A percentile compares a stretch with the other conserved stretches of the same genome.
These are phyloP conservation scores for Kwoniella sp. DNA, from an alignment of 768 basidiomycete genomes.

Conservation along the genomic window DNA sequence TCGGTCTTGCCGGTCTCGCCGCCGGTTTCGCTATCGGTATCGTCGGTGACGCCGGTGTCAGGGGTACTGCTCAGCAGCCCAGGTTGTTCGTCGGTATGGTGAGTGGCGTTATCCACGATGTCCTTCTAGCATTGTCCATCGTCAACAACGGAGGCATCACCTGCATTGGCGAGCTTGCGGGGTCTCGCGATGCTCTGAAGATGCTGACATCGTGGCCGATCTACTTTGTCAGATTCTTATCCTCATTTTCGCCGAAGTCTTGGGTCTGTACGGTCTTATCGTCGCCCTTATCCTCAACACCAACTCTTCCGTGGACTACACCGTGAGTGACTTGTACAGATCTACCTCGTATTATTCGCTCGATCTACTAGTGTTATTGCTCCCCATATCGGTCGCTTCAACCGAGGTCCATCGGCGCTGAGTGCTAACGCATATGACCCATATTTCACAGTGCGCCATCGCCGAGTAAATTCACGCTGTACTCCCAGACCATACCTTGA, in stretches of 20 bases:
- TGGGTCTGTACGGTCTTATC: constrained; percentile 93
- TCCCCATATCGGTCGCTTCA: neutral
- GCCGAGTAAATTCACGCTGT: constrained; percentile 15
- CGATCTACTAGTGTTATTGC: no score
- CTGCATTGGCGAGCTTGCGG: no score
- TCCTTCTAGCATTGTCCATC: no score
- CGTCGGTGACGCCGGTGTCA: constrained; percentile 97
- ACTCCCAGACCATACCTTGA: no score
- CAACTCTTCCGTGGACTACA: constrained; percentile 48
- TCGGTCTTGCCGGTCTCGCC: constrained; percentile 76
- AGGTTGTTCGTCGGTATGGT: constrained; percentile 89
- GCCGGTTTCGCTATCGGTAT: constrained; percentile 71
- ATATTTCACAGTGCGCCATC: constrained; percentile 22
- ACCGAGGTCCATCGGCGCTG: neutral
- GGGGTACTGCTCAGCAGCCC: constrained; percentile 96
- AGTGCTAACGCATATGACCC: neutral
- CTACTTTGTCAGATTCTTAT: constrained; percentile 70
- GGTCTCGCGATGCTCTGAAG: no score
- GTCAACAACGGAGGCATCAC: no score
- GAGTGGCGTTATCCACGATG: constrained; percentile 20
- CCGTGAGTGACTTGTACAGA: constrained; percentile 25
- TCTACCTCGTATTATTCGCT: no score
- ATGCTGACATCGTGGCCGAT: neutral
- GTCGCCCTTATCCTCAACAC: constrained; percentile 97
- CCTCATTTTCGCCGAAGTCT: constrained; percentile 76